Evolutionary conservation across 2,329 filamentous ascomycete species (phyloP).

Genomic region (Colletotrichum simmondsii): DNA sequence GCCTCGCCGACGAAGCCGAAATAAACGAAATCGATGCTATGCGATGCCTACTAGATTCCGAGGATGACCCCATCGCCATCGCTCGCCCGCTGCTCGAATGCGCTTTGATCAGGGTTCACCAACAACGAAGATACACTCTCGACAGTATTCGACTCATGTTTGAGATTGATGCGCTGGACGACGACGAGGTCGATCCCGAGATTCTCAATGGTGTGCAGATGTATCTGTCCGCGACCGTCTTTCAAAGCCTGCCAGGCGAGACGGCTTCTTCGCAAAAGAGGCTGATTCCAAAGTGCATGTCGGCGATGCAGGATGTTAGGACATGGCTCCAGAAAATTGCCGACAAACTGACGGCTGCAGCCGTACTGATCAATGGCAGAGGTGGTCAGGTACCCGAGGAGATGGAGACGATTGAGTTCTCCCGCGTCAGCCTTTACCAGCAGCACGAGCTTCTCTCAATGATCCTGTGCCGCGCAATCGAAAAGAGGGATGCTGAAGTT

Average conservation of each 20-base stretch:
- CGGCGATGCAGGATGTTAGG: conserved; percentile 81
- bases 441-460: conserved; percentile 91
- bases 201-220: conserved; percentile 62
- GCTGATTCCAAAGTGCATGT: conserved; percentile 80
- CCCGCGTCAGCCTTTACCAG: conserved; percentile 81
- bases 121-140: conserved; percentile 83
- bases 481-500: conserved; percentile 75
- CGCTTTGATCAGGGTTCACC: conserved; percentile 88
- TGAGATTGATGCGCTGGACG: conserved; percentile 72
- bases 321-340: conserved; percentile 79
- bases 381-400: conserved; percentile 66
- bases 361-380: conserved; percentile 76
- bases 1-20: conserved; percentile 88
- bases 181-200: conserved; percentile 63
- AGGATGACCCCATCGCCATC: conserved; percentile 74
- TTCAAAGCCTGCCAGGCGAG: conserved; percentile 51
- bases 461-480: conserved; percentile 83
- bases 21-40: conserved; percentile 91
- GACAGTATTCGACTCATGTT: conserved; percentile 86
- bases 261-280: conserved; percentile 40
- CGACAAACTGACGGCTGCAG: conserved; percentile 80
- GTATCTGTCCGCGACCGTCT: conserved; percentile 67
- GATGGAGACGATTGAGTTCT: conserved; percentile 82
- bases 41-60: conserved; percentile 77
- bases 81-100: conserved; percentile 81